Evolutionary conservation across 2,329 filamentous ascomycete species (phyloP).

Genomic region (Anisogramma anomala): DNA sequence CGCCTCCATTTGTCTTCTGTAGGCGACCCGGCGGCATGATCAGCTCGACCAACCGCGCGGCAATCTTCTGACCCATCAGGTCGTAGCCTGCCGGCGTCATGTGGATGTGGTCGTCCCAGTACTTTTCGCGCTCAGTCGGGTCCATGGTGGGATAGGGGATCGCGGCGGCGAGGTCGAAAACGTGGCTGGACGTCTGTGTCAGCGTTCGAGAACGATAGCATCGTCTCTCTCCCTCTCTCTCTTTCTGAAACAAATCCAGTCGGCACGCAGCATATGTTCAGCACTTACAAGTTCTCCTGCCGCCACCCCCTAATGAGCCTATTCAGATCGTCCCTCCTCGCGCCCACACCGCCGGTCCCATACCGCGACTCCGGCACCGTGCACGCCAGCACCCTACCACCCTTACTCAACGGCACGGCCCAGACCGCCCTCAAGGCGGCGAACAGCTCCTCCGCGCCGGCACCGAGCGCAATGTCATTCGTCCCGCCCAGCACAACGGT

Average conservation of each 20-base stretch:
- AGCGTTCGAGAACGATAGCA: background rate
- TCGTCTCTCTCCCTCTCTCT: too few relatives aligned
- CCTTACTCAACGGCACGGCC: conserved; percentile 33
- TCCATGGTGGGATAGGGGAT: conserved; percentile 43
- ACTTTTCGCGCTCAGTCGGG: conserved; percentile 31
- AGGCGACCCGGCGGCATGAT: conserved; percentile 24
- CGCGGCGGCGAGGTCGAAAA: conserved; percentile 43
- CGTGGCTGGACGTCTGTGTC: conserved; percentile 29
- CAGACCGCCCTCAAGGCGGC: conserved; percentile 34
- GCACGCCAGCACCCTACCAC: conserved; percentile 43
- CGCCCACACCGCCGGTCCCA: conserved; percentile 18
- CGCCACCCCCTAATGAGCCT: conserved; percentile 33
- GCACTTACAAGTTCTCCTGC: conserved; percentile 38
- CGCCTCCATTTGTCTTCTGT: conserved; percentile 23
- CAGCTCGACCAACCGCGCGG: conserved; percentile 38
- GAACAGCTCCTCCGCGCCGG: conserved; percentile 29
- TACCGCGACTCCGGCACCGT: conserved; percentile 41
- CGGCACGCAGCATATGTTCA: too few relatives aligned
- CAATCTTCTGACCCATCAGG: conserved; percentile 48
- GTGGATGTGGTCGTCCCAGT: conserved; percentile 54
- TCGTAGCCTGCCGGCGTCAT: conserved; percentile 48
- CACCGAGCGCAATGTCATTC: conserved; percentile 42
- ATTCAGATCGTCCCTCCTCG: conserved; percentile 36
- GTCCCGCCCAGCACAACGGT: conserved; percentile 49
- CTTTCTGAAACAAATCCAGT: too few relatives aligned